Conservation (phyloP, 2,329 filamentous ascomycete species). For the Trichophyton verrucosum region DNA sequence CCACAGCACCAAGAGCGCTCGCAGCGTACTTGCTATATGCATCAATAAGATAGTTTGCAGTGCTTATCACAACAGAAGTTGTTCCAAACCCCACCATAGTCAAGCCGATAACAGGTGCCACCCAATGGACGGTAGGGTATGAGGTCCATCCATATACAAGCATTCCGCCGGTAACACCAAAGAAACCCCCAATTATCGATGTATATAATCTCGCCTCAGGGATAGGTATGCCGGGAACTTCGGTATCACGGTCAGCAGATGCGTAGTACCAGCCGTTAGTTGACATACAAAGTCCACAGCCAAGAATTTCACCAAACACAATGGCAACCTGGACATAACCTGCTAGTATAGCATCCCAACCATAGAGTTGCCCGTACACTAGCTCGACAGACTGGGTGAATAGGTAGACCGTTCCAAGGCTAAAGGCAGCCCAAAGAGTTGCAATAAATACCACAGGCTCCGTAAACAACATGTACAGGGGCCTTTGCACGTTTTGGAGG, state of each 20-base stretch:
- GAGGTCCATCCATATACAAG: constrained; percentile 88
- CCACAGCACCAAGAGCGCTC: constrained; percentile 42
- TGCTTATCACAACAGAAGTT: background rate
- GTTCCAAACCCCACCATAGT: constrained; percentile 45
- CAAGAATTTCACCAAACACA: constrained; percentile 52
- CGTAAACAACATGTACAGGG: background rate
- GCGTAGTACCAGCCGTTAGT: constrained; percentile 64
- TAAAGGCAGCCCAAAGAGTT: background rate
- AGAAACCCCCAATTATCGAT: constrained; percentile 64
- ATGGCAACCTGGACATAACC: background rate
- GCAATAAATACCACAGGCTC: background rate
- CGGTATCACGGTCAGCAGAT: constrained; percentile 70
- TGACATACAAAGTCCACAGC: constrained; percentile 44
- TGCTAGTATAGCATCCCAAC: background rate
- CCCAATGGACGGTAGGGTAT: constrained; percentile 60
- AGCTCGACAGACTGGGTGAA: background rate
- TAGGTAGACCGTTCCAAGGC: background rate
- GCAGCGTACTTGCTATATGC: constrained; percentile 38
- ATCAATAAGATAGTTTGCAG: constrained; percentile 47
- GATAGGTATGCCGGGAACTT: constrained; percentile 72
- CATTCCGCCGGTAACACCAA: constrained; percentile 57
- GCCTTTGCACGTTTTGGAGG: background rate
- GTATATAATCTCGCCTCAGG: constrained; percentile 74
- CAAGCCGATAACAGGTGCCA: constrained; percentile 58
- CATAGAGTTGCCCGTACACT: background rate